Conservation (phyloP, 208 protist species). For the Leishmania amazonensis region DNA sequence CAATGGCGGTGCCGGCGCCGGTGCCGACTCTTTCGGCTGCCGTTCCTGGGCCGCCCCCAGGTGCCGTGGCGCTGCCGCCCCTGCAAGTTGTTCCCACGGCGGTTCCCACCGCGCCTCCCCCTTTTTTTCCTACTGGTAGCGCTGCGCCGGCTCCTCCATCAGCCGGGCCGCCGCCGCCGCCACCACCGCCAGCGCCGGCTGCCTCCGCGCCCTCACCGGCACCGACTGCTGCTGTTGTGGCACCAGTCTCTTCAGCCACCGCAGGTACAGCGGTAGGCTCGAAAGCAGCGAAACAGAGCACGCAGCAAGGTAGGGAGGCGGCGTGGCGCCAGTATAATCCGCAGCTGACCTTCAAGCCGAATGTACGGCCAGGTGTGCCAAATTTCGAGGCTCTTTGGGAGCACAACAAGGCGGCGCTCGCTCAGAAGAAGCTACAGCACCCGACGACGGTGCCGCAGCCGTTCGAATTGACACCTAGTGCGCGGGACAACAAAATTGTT, state of each 20-base stretch:
- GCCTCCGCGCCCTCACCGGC: background rate
- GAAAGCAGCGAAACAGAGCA: background rate
- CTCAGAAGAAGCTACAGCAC: slow-evolving; percentile 48
- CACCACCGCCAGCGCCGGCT: background rate
- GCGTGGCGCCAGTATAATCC: slow-evolving; percentile 38
- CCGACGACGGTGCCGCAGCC: slow-evolving; percentile 45
- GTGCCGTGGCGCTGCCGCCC: background rate
- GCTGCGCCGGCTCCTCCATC: background rate
- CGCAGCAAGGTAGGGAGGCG: slow-evolving; percentile 12
- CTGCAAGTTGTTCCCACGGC: background rate
- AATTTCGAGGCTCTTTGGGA: slow-evolving; percentile 80
- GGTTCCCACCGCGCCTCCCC: background rate
- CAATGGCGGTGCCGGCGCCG: background rate
- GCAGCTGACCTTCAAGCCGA: slow-evolving; percentile 78
- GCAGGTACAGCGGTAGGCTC: background rate
- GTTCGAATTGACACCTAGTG: slow-evolving; percentile 61
- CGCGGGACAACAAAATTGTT: slow-evolving; percentile 18
- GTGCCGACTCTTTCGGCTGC: background rate
- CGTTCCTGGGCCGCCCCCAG: background rate
- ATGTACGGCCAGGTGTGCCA: slow-evolving; percentile 73
- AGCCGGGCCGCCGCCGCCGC: background rate
- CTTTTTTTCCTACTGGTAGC: background rate
- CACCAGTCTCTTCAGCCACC: background rate
- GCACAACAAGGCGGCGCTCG: slow-evolving; percentile 43
- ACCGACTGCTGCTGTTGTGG: slow-evolving; percentile 7